Evolutionary conservation across 176 grass and related monocot genomes (phyloP).

Genomic region (Zea luxurians): DNA sequence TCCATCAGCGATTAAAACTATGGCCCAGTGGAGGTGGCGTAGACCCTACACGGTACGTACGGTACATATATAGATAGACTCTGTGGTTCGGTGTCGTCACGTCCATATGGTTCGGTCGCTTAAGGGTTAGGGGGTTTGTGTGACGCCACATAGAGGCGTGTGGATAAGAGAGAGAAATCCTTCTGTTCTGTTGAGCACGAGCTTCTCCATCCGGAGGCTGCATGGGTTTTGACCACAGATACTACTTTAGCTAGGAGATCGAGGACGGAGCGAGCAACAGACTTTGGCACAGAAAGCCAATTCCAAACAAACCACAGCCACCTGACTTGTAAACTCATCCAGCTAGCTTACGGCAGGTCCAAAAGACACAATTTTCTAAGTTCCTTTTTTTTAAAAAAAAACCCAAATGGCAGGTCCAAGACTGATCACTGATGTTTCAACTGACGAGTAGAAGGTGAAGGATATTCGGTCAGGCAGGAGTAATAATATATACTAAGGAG

Average conservation of each 20-base stretch:
- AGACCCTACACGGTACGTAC: too few relatives aligned
- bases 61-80: not conserved
- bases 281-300: not conserved
- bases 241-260: too few relatives aligned
- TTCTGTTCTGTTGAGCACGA: not conserved
- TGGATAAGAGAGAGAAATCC: not conserved
- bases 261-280: not conserved
- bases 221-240: too few relatives aligned
- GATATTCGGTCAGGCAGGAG: not conserved
- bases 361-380: not conserved
- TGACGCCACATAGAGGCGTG: not conserved
- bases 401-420: not conserved
- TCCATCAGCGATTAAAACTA: slow-evolving; percentile 25
- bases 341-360: not conserved
- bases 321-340: not conserved
- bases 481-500: slow-evolving; percentile 28
- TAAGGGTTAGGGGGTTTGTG: not conserved
- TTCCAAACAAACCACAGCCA: not conserved
- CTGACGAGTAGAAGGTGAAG: not conserved
- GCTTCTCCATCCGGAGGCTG: not conserved
- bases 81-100: not conserved
- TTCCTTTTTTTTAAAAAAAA: not conserved
- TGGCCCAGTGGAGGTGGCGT: not conserved
- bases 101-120: not conserved
- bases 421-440: not conserved